Evolutionary conservation across 2,329 filamentous ascomycete genomes (phyloP).

Genomic region (Hymenoscyphus fraxineus): DNA sequence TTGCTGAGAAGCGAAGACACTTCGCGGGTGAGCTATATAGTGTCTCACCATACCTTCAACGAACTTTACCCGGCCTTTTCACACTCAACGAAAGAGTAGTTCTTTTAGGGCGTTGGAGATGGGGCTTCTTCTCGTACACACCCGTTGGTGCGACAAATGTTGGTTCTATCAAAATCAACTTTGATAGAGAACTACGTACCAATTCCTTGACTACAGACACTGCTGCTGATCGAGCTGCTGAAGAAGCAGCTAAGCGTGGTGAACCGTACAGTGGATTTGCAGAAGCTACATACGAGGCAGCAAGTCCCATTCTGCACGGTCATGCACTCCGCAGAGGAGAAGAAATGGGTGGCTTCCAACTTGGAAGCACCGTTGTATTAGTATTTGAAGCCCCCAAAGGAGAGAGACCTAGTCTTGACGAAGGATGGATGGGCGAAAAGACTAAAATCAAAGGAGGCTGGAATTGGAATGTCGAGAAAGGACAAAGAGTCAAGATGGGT

Average conservation of each 20-base stretch:
- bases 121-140: slow-evolving; percentile 95
- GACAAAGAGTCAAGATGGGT: slow-evolving; percentile 84
- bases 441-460: slow-evolving; percentile 64
- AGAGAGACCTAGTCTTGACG: slow-evolving; percentile 51
- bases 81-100: slow-evolving; percentile 96
- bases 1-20: slow-evolving; percentile 90
- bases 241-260: slow-evolving; percentile 68
- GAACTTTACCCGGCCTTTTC: slow-evolving; percentile 88
- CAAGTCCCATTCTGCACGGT: slow-evolving; percentile 74
- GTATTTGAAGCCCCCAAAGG: slow-evolving; percentile 90
- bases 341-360: slow-evolving; percentile 97
- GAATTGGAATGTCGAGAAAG: slow-evolving; percentile 82
- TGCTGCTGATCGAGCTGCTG: slow-evolving; percentile 79
- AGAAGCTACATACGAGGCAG: slow-evolving; percentile 81
- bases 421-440: slow-evolving; percentile 53
- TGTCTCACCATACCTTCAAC: slow-evolving; percentile 91
- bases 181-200: slow-evolving; percentile 88
- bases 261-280: slow-evolving; percentile 87
- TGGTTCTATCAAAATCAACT: slow-evolving; percentile 94
- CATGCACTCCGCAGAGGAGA: slow-evolving; percentile 83
- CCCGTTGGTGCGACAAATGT: slow-evolving; percentile 97
- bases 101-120: slow-evolving; percentile 88
- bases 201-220: slow-evolving; percentile 93
- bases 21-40: slow-evolving; percentile 95
- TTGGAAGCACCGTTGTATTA: slow-evolving; percentile 90